Evolutionary conservation across 345 rosid species (phyloP).

Genomic region (Acer saccharum): DNA sequence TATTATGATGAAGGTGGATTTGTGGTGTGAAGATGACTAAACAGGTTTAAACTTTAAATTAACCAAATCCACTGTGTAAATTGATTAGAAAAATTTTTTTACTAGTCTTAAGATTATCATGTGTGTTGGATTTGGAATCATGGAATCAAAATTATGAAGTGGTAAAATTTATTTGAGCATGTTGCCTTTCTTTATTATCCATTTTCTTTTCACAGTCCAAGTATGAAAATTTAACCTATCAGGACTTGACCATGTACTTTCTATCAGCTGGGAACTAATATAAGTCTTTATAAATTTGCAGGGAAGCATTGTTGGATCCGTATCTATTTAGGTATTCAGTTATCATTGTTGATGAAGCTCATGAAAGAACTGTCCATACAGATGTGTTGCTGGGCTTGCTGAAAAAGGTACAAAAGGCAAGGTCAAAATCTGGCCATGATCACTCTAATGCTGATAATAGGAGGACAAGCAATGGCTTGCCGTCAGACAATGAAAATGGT

Average conservation of each 20-base stretch:
- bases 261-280: slow-evolving; percentile 19
- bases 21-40: slow-evolving; percentile 2
- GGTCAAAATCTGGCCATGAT: slow-evolving; percentile 46
- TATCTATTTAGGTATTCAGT: slow-evolving; percentile 80
- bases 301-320: slow-evolving; percentile 91
- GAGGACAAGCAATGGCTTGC: slow-evolving; percentile 28
- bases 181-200: not conserved
- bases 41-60: not conserved
- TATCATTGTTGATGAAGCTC: slow-evolving; percentile 91
- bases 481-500: slow-evolving; percentile 36
- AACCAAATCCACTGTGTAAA: not conserved
- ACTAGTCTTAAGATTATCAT: not conserved
- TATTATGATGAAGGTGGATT: not conserved
- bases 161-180: not conserved
- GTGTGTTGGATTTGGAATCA: not conserved
- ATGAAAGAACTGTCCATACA: slow-evolving; percentile 91
- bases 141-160: not conserved
- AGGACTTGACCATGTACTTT: slow-evolving; percentile 9
- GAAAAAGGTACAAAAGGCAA: slow-evolving; percentile 63
- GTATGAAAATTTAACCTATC: not conserved
- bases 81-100: not conserved
- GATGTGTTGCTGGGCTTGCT: slow-evolving; percentile 90
- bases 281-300: slow-evolving; percentile 28
- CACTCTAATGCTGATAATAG: slow-evolving; percentile 26
- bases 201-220: not conserved